Evolutionary conservation across 495 filamentous ascomycete genomes (phyloP).

Genomic region (Hypoxylon intermedium): DNA sequence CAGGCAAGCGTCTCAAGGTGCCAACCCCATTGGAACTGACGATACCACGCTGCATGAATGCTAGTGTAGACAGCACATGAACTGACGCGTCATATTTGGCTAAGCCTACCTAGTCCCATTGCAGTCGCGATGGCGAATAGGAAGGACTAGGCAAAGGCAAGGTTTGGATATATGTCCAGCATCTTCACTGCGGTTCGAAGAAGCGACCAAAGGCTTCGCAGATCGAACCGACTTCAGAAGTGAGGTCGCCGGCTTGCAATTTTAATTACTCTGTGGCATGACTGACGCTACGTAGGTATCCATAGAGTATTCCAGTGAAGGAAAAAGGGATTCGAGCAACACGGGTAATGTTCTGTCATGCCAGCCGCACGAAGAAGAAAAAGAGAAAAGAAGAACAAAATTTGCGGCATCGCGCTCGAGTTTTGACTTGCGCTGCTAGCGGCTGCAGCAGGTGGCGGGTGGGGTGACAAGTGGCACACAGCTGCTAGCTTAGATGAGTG

Average conservation of each 20-base stretch:
- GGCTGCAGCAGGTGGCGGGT: constrained; percentile 20
- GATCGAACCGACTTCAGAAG: constrained; percentile 51
- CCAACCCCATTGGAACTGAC: not conserved
- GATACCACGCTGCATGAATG: too few species aligned
- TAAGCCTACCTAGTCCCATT: not conserved
- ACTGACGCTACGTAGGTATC: constrained; percentile 53
- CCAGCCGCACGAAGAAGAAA: constrained; percentile 47
- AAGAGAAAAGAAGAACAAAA: constrained; percentile 34
- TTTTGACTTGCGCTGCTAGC: constrained; percentile 36
- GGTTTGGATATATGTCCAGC: constrained; percentile 49
- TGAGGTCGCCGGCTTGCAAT: constrained; percentile 53
- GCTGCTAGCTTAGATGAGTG: not conserved
- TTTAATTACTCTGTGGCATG: constrained; percentile 55
- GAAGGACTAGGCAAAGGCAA: not conserved
- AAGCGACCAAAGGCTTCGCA: constrained; percentile 46
- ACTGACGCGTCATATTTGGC: too few species aligned
- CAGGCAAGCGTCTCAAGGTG: not conserved
- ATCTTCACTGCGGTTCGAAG: constrained; percentile 52
- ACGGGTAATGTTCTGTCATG: constrained; percentile 56
- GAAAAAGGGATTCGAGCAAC: constrained; percentile 54
- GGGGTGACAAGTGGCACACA: not conserved
- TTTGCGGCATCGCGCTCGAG: constrained; percentile 27
- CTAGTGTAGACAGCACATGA: too few species aligned
- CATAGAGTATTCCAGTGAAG: constrained; percentile 43
- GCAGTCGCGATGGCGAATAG: not conserved